Percentiles rank a stretch among this genome's conserved stretches.
phyloP scores from a whole-genome alignment of 805 yeast species.

The Wickerhamomyces sydowiorum region DNA sequence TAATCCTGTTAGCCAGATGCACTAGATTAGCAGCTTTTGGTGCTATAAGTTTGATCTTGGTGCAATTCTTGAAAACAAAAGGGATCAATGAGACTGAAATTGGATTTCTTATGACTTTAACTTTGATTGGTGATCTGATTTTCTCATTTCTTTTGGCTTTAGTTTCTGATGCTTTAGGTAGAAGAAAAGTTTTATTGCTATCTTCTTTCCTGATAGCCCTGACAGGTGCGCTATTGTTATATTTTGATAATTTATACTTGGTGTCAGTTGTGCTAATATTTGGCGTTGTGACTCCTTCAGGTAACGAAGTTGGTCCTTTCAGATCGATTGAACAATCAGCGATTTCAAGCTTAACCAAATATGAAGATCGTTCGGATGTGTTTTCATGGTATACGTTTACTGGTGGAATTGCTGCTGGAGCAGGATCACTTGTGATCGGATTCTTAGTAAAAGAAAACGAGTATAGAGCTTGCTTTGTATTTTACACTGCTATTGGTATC shows the following conservation, averaged over 20 bases:
- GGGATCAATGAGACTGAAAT: constrained; percentile 36
- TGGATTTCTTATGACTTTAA: constrained; percentile 44
- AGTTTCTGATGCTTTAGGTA: constrained; percentile 42
- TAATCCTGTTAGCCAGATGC: constrained; percentile 25
- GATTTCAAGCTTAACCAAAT: constrained; percentile 39
- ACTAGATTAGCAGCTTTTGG: constrained; percentile 32
- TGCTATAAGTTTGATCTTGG: constrained; percentile 32
- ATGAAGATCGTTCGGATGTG: constrained; percentile 42
- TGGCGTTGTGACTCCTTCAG: constrained; percentile 55
- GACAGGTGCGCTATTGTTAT: constrained; percentile 37
- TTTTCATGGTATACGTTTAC: constrained; percentile 52
- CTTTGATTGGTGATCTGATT: constrained; percentile 46
- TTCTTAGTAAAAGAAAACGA: constrained; percentile 14
- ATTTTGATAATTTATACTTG: constrained; percentile 26
- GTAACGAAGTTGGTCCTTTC: constrained; percentile 56
- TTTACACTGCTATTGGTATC: constrained; percentile 6
- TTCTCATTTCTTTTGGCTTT: constrained; percentile 41
- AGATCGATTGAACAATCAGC: constrained; percentile 51
- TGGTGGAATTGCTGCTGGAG: constrained; percentile 41
- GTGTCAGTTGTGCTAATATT: constrained; percentile 34
- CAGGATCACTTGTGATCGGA: constrained; percentile 41
- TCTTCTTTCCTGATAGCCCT: constrained; percentile 36
- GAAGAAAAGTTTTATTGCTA: constrained; percentile 32
- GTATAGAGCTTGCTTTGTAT: constrained; percentile 8
- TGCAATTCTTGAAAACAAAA: constrained; percentile 36